Conservation (phyloP, 164 flowering plant genomes). For the Hamamelis virginiana region DNA sequence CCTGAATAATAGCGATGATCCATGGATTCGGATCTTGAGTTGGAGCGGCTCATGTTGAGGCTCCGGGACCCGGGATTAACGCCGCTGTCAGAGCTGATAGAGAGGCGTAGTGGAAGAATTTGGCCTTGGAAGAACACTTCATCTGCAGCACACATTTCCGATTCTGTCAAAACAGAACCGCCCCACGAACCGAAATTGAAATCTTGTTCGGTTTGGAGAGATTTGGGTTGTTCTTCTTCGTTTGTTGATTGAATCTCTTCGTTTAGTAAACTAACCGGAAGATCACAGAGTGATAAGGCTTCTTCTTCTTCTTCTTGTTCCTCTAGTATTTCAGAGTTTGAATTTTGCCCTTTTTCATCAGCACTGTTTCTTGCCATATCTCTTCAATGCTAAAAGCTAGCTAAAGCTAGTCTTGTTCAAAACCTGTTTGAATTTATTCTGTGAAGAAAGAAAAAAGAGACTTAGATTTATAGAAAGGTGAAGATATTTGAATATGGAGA, state of each 20-base stretch:
- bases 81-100: slow-evolving; percentile 47
- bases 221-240: background rate
- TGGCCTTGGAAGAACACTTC: slow-evolving; percentile 75
- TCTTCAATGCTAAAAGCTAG: background rate
- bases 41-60: slow-evolving; percentile 12
- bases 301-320: slow-evolving; percentile 35
- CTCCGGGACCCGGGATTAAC: background rate
- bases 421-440: background rate
- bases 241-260: slow-evolving; percentile 9
- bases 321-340: slow-evolving; percentile 3
- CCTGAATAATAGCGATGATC: slow-evolving; percentile 30
- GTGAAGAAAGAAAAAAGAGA: slow-evolving; percentile 1
- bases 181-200: slow-evolving; percentile 51
- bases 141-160: slow-evolving; percentile 73
- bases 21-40: slow-evolving; percentile 61
- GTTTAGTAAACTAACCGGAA: slow-evolving; percentile 30
- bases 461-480: slow-evolving; percentile 6
- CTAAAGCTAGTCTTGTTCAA: background rate
- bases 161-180: slow-evolving; percentile 23
- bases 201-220: slow-evolving; percentile 15
- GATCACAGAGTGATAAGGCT: slow-evolving; percentile 58
- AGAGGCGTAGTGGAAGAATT: slow-evolving; percentile 68
- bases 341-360: slow-evolving; percentile 9
- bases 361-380: slow-evolving; percentile 3
- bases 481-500: slow-evolving; percentile 3